These are phyloP conservation scores for Auricularia heimuer DNA, from an alignment of 768 basidiomycete species.

Conservation along the genomic window DNA sequence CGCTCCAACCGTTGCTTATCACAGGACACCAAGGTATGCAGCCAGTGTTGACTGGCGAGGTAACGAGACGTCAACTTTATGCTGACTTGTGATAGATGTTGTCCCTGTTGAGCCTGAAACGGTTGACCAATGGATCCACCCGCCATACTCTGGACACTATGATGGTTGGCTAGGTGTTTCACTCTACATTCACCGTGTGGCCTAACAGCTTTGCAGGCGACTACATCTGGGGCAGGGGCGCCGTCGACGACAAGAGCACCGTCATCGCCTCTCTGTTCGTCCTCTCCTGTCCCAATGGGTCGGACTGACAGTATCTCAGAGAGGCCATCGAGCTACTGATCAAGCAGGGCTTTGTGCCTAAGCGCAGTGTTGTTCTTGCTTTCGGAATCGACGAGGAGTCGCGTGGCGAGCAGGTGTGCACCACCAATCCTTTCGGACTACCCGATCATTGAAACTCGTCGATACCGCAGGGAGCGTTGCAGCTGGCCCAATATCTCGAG, in stretches of 20 bases:
- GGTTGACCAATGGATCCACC: conserved; percentile 25
- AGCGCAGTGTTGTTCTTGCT: conserved; percentile 48
- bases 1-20: conserved; percentile 26
- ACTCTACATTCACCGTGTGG: background rate
- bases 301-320: conserved; percentile 18
- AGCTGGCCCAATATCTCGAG: conserved; percentile 36
- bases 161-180: conserved; percentile 6
- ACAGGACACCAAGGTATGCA: conserved; percentile 15
- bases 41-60: background rate
- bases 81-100: background rate
- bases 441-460: background rate
- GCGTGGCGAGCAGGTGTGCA: conserved; percentile 35
- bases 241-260: conserved; percentile 67
- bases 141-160: conserved; percentile 20
- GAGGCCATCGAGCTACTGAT: conserved; percentile 56
- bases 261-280: conserved; percentile 54
- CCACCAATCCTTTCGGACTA: background rate
- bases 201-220: conserved; percentile 27
- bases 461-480: conserved; percentile 30
- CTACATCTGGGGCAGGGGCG: conserved; percentile 69
- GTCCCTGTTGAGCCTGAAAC: conserved; percentile 32
- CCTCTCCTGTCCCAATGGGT: background rate
- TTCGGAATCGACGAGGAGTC: conserved; percentile 73
- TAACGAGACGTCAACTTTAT: background rate
- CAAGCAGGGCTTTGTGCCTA: conserved; percentile 51